Evolutionary conservation across 768 basidiomycete species (phyloP).

Genomic region (Boletus eberwhitei): DNA sequence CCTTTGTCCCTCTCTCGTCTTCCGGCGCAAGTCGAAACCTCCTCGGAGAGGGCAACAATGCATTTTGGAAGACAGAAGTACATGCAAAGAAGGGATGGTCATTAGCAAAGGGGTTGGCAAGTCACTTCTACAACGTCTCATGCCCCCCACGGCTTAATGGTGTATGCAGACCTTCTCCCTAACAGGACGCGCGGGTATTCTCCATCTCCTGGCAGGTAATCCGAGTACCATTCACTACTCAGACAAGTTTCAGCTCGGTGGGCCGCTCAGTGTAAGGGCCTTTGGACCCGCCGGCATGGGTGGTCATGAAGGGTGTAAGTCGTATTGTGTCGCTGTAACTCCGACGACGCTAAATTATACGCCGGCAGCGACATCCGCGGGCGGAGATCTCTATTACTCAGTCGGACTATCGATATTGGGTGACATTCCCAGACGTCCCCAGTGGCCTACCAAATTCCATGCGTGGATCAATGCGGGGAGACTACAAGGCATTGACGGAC

Average conservation of each 20-base stretch:
- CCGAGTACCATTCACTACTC: conserved; percentile 49
- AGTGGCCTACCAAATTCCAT: conserved; percentile 88
- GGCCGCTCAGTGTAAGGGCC: conserved; percentile 78
- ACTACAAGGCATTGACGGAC: conserved; percentile 55
- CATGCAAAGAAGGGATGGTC: conserved; percentile 25
- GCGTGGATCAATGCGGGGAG: conserved; percentile 79
- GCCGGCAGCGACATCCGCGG: conserved; percentile 72
- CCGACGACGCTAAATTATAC: background rate
- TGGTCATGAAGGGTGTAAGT: conserved; percentile 67
- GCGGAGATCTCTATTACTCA: conserved; percentile 81
- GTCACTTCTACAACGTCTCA: conserved; percentile 1
- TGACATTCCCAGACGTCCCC: conserved; percentile 62
- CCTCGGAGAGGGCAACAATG: conserved; percentile 24
- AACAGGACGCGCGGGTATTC: conserved; percentile 64
- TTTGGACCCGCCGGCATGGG: conserved; percentile 79
- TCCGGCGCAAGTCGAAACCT: background rate
- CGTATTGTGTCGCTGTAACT: background rate
- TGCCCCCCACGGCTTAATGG: background rate
- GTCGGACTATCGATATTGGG: conserved; percentile 73
- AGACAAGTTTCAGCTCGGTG: conserved; percentile 92
- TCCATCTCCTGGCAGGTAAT: conserved; percentile 57
- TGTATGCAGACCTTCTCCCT: conserved; percentile 69
- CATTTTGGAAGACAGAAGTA: conserved; percentile 27
- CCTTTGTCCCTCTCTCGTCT: conserved; percentile 7
- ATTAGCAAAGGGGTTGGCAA: conserved; percentile 18